These are phyloP conservation scores for Hevea brasiliensis DNA, from an alignment of 345 rosid species.

Conservation along the genomic window DNA sequence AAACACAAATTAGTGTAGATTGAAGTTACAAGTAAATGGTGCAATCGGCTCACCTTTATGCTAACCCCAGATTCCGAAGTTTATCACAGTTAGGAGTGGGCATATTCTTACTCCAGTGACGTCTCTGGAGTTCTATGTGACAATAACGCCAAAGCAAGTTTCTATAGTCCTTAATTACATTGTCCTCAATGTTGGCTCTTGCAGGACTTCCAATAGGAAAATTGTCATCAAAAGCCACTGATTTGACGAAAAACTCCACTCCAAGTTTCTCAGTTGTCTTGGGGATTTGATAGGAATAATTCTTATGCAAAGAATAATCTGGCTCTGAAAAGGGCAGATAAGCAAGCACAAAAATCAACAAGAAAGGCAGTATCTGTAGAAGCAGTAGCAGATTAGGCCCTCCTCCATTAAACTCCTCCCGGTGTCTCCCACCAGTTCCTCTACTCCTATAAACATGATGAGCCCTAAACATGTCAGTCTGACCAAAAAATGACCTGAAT, in stretches of 20 bases:
- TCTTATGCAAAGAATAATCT: conserved; percentile 65
- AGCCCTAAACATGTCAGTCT: conserved; percentile 47
- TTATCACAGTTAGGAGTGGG: conserved; percentile 77
- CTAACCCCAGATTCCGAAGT: conserved; percentile 57
- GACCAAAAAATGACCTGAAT: conserved; percentile 71
- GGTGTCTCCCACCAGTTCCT: conserved; percentile 33
- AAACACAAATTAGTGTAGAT: neutral
- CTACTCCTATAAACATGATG: conserved; percentile 52
- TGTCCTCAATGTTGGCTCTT: conserved; percentile 61
- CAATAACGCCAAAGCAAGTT: conserved; percentile 66
- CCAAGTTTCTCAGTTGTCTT: conserved; percentile 65
- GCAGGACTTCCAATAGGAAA: conserved; percentile 68
- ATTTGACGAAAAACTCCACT: conserved; percentile 68
- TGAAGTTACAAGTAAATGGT: neutral
- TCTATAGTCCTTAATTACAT: conserved; percentile 69
- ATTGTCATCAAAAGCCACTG: conserved; percentile 61
- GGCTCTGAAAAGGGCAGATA: conserved; percentile 76
- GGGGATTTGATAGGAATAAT: conserved; percentile 57
- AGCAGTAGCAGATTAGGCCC: conserved; percentile 53
- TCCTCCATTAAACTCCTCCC: conserved; percentile 50
- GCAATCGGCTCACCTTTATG: conserved; percentile 48
- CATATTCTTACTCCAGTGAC: conserved; percentile 70
- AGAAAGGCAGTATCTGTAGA: conserved; percentile 69
- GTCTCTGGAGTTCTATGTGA: conserved; percentile 69
- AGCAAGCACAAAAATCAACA: conserved; percentile 72